Evolutionary conservation across 495 filamentous ascomycete genomes (phyloP).

Genomic region (Melanomma pulvis-pyrius): DNA sequence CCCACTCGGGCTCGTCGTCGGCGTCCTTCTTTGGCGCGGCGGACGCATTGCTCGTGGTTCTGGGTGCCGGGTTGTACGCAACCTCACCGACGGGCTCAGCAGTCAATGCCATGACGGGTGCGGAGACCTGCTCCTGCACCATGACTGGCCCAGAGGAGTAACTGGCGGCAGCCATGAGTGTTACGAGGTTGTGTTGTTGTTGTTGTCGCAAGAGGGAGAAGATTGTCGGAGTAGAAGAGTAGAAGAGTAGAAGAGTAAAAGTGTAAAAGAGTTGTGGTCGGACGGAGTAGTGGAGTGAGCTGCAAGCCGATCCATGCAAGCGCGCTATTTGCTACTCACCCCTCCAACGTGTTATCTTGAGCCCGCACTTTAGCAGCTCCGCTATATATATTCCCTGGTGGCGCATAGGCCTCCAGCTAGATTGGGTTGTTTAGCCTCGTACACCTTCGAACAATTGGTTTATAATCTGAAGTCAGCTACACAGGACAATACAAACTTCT

Average conservation of each 20-base stretch:
- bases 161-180: slow-evolving; percentile 13
- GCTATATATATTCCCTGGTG: neutral
- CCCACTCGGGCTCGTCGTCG: slow-evolving; percentile 66
- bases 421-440: neutral
- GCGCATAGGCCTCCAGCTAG: neutral
- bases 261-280: neutral
- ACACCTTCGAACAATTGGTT: neutral
- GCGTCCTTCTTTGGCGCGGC: slow-evolving; percentile 48
- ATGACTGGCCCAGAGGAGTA: slow-evolving; percentile 29
- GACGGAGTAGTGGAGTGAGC: neutral
- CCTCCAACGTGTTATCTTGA: slow-evolving; percentile 1
- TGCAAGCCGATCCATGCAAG: neutral
- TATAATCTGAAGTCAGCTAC: neutral
- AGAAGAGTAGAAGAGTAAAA: neutral
- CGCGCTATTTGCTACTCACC: neutral
- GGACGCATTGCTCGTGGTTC: slow-evolving; percentile 3
- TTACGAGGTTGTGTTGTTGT: neutral
- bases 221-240: neutral
- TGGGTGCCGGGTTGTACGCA: slow-evolving; percentile 10
- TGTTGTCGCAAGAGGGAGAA: neutral
- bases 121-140: slow-evolving; percentile 18
- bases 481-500: neutral
- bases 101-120: slow-evolving; percentile 16
- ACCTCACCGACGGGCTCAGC: slow-evolving; percentile 4
- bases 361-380: neutral